A percentile compares a stretch with the other conserved stretches of the same genome.
Evolutionary conservation across 2,329 filamentous ascomycete genomes (phyloP).

Genomic region (Aspergillus felis): DNA sequence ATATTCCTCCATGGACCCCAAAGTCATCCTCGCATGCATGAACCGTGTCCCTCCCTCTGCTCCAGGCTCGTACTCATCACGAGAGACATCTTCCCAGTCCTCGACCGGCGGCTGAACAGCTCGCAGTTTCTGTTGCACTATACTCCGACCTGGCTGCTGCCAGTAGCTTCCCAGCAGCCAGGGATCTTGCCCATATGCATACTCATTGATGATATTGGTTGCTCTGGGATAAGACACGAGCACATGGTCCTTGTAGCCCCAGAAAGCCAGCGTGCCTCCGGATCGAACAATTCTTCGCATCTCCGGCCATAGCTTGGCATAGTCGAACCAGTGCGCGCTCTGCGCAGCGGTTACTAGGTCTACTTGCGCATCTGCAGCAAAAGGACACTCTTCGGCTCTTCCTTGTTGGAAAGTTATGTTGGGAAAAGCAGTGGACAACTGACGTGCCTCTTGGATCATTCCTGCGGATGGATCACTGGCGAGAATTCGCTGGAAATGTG

Average conservation of each 20-base stretch:
- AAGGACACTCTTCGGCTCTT: conserved; percentile 52
- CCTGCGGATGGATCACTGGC: conserved; percentile 10
- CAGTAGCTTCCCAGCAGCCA: conserved; percentile 56
- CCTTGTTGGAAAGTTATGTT: conserved; percentile 51
- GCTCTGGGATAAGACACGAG: conserved; percentile 52
- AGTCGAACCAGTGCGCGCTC: conserved; percentile 66
- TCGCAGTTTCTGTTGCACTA: conserved; percentile 51
- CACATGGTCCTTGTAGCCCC: conserved; percentile 63
- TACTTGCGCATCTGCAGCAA: conserved; percentile 47
- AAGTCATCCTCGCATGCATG: conserved; percentile 51
- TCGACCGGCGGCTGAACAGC: conserved; percentile 49
- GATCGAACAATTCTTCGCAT: conserved; percentile 51
- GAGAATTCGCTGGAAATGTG: neutral
- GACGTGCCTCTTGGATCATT: conserved; percentile 29
- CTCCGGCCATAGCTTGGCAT: conserved; percentile 52
- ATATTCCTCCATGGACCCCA: conserved; percentile 60
- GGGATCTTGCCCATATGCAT: conserved; percentile 51
- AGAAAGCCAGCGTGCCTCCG: conserved; percentile 60
- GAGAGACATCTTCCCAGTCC: conserved; percentile 52
- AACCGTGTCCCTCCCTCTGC: conserved; percentile 44
- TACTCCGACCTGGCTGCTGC: conserved; percentile 54
- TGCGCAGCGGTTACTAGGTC: conserved; percentile 54
- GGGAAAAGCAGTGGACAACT: conserved; percentile 10
- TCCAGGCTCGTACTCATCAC: conserved; percentile 53
- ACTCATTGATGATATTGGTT: conserved; percentile 52